Base-by-base conservation (phyloP, 192 early-diverging fungal genomes). In the Rhizophagus sp. region DNA sequence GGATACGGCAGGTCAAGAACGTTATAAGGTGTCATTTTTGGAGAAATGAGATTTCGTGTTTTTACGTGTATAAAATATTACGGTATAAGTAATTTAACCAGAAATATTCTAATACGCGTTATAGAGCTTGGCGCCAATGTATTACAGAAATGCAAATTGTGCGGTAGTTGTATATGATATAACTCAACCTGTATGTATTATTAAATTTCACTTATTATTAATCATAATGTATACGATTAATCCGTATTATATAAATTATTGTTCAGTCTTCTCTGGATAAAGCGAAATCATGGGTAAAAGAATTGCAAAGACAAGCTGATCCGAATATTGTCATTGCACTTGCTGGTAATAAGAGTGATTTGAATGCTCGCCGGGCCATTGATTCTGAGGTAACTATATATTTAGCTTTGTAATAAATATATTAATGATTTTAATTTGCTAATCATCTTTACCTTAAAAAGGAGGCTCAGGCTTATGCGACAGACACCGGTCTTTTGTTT, bases 91-190 rank as follows among this genome's bases (percentile, higher is more conserved):
- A 27, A 10, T 47, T 27, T 52, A n/a, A 52, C 24, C 17, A 33
- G 22, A 15, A 15, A 50, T 70, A 57, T 30, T 34, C 17, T 34
- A 34, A 22, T 27, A 69, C 30, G 71, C 15, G 33, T 41, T 44
- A 61, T 81, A 90, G 85, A 91, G 90, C 73, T 87, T 93, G 80
- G 92, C 92, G 24, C 92, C 92, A 68, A 93, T 93, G 92, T 93
- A 93, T 78, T 93, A 93, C 75, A 86, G 92, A 64, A 91, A 91
- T 82, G 92, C 92, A 11, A 91, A 91, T 73, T 91, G 90, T 69
- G 92, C 92, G 13, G 91, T 93, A 24, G 90, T 93, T 67, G 92
- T 93, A 61, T 93, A 92, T 79, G 92, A 93, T 86, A 89, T 93
- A 80, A 94, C 94, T 75, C 92, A 94, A 82, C 81, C 84, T 27